Conservation (phyloP, 192 early-diverging fungal genomes). For the Coemansia sp. region DNA sequence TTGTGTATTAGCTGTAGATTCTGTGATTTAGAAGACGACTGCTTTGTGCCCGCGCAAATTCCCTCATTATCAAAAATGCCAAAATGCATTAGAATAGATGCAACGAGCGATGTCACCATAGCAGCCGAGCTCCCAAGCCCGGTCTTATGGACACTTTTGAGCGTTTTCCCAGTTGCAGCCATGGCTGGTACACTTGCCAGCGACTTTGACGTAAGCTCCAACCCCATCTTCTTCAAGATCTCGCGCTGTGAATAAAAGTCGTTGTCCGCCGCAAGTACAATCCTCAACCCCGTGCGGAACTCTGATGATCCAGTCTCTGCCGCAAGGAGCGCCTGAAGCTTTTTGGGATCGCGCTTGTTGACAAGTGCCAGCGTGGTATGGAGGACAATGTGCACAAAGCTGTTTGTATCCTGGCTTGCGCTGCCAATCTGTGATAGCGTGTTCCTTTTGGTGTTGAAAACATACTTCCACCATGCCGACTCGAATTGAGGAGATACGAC, state of each 20-base stretch:
- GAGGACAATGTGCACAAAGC: conserved; percentile 51
- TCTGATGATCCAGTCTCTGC: background rate
- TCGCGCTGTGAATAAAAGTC: conserved; percentile 98
- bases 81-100: conserved; percentile 76
- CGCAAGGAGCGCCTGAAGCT: background rate
- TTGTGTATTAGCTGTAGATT: conserved; percentile 74
- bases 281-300: conserved; percentile 56
- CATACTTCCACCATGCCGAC: conserved; percentile 80
- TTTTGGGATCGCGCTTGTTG: conserved; percentile 14
- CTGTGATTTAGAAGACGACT: background rate
- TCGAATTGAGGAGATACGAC: conserved; percentile 85
- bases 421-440: conserved; percentile 30
- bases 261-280: conserved; percentile 87
- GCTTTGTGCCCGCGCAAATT: background rate
- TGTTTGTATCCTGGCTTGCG: conserved; percentile 28
- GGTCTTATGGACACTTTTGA: conserved; percentile 83
- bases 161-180: conserved; percentile 60
- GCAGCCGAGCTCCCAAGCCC: conserved; percentile 97
- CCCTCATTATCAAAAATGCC: conserved; percentile 32
- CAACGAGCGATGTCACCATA: conserved; percentile 89
- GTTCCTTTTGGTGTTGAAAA: conserved; percentile 16
- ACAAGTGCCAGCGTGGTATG: conserved; percentile 26
- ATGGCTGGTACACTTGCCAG: conserved; percentile 63
- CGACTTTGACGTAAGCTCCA: conserved; percentile 58
- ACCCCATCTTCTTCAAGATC: conserved; percentile 55